Evolutionary conservation across 331 rosid species (phyloP).

Genomic region (Erythrophleum ivorense): DNA sequence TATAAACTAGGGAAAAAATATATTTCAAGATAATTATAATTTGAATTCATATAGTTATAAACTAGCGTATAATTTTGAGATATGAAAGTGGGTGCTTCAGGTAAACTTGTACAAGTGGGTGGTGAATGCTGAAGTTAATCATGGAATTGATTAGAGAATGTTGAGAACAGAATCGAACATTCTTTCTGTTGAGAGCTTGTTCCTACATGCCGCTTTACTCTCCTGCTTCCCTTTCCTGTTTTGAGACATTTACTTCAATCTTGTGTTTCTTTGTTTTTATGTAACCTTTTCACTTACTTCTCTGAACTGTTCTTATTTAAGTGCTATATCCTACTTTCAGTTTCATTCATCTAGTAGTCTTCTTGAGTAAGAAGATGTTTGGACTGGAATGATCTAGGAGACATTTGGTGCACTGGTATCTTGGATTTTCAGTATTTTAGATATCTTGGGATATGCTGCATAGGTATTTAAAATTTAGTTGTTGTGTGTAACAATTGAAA

Average conservation of each 20-base stretch:
- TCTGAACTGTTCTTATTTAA: background rate
- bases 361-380: background rate
- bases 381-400: background rate
- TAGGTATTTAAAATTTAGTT: background rate
- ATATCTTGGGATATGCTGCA: background rate
- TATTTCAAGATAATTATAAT: background rate
- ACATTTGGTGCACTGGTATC: background rate
- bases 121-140: background rate
- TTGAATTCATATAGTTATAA: background rate
- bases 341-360: background rate
- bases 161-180: background rate
- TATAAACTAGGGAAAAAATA: background rate
- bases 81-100: background rate
- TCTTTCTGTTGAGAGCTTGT: slow-evolving; percentile 39
- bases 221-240: background rate
- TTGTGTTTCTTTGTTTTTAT: background rate
- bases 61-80: background rate
- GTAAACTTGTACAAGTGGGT: background rate
- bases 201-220: background rate
- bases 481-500: background rate
- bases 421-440: background rate
- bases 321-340: background rate
- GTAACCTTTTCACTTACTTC: background rate
- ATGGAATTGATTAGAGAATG: background rate
- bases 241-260: background rate